Conservation (phyloP, 2,329 filamentous ascomycete species). For the Sporothrix brasiliensis region DNA sequence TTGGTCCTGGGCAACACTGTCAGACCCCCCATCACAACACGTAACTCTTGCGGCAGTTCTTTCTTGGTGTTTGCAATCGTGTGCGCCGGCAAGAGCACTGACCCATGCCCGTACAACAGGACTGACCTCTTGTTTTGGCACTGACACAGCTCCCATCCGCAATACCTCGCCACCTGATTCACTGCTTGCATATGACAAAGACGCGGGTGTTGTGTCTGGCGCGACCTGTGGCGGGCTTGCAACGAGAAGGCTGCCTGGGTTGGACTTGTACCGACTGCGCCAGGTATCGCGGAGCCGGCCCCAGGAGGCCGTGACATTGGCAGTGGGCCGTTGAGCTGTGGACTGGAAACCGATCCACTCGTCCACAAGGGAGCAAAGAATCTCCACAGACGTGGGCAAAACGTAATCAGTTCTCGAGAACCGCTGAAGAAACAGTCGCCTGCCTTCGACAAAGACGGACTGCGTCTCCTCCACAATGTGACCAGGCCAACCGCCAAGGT, state of each 20-base stretch:
- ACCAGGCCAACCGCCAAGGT: slow-evolving; percentile 13
- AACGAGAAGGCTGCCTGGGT: background rate
- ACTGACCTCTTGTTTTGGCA: background rate
- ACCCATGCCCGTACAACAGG: background rate
- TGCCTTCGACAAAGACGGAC: background rate
- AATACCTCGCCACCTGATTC: background rate
- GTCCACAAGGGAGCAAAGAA: background rate
- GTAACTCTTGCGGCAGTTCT: background rate
- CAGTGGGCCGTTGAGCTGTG: background rate
- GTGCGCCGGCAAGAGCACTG: background rate
- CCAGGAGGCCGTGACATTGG: background rate
- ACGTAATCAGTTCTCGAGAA: background rate
- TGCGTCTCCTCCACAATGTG: background rate
- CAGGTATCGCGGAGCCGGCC: background rate
- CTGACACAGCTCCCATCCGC: background rate
- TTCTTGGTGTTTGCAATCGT: background rate
- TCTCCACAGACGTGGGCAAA: background rate
- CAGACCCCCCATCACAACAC: background rate
- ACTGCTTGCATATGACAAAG: background rate
- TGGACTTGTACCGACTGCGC: background rate
- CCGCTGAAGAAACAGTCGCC: background rate
- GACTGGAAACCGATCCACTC: background rate
- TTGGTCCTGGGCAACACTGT: background rate
- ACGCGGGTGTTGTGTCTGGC: background rate
- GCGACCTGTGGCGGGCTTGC: background rate